Evolutionary conservation across 2,329 filamentous ascomycete genomes (phyloP).

Genomic region (Aspergillus amoenus): DNA sequence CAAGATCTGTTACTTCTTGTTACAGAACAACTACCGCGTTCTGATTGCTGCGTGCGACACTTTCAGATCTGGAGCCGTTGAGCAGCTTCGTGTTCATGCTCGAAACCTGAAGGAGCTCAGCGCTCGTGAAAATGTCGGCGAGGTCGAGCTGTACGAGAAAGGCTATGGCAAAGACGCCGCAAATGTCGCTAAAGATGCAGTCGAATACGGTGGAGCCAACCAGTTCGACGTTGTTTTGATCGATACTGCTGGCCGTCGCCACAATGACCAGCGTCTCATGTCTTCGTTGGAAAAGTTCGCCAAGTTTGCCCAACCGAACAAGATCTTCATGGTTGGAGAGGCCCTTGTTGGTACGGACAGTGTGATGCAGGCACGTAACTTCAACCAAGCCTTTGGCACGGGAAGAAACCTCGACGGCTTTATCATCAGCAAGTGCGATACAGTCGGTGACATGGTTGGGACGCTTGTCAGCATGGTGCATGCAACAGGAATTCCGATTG

Average conservation of each 20-base stretch:
- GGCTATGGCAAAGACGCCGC: constrained; percentile 98
- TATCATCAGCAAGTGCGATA: constrained; percentile 98
- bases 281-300: constrained; percentile 95
- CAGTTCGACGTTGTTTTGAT: constrained; percentile 93
- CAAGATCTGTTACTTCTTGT: constrained; percentile 96
- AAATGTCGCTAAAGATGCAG: constrained; percentile 89
- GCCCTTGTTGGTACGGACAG: constrained; percentile 94
- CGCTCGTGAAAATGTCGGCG: constrained; percentile 72
- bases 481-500: constrained; percentile 90
- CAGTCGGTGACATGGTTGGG: constrained; percentile 97
- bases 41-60: constrained; percentile 94
- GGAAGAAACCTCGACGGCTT: constrained; percentile 85
- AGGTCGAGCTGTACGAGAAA: constrained; percentile 91
- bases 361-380: constrained; percentile 93
- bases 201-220: constrained; percentile 71
- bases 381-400: constrained; percentile 86
- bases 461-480: constrained; percentile 97
- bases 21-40: constrained; percentile 96
- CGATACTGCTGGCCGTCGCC: constrained; percentile 89
- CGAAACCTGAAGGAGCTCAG: constrained; percentile 89
- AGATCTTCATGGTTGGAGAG: constrained; percentile 96
- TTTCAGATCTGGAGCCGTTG: constrained; percentile 94
- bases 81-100: constrained; percentile 94
- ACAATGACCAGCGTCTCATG: constrained; percentile 97
- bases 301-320: constrained; percentile 92